Evolutionary conservation across 441 rosid genomes (phyloP).

Genomic region (Kokia cookei): DNA sequence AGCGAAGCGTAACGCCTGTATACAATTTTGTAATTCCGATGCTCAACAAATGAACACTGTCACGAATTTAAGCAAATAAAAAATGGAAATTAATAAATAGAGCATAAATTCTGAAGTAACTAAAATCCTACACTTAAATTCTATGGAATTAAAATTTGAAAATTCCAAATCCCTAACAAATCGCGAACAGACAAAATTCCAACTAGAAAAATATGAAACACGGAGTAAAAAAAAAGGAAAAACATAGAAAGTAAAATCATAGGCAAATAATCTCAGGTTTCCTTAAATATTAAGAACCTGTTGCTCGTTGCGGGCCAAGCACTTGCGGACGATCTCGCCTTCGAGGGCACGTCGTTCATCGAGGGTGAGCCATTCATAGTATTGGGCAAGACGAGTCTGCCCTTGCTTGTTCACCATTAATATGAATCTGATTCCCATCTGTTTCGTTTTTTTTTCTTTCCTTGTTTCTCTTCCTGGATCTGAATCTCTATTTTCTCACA

Average conservation of each 20-base stretch:
- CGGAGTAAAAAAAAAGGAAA: neutral
- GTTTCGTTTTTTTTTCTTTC: neutral
- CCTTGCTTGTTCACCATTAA: constrained; percentile 96
- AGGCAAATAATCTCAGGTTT: neutral
- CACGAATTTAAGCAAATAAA: neutral
- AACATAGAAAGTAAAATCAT: neutral
- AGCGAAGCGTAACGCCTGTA: constrained; percentile 79
- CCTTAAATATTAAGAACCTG: constrained; percentile 43
- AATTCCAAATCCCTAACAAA: neutral
- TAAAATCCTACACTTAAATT: neutral
- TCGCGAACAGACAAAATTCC: neutral
- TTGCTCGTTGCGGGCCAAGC: constrained; percentile 88
- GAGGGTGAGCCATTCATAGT: constrained; percentile 95
- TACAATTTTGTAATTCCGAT: constrained; percentile 93
- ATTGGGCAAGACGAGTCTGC: constrained; percentile 95
- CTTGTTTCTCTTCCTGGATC: neutral
- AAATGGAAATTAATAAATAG: neutral
- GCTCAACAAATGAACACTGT: constrained; percentile 98
- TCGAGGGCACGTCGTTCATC: constrained; percentile 98
- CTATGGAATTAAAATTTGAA: neutral
- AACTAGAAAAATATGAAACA: neutral
- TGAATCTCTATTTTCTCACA: neutral
- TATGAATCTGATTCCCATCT: constrained; percentile 93
- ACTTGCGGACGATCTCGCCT: constrained; percentile 98
- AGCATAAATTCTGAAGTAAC: neutral